These are phyloP conservation scores for Exophiala mesophila DNA, from an alignment of 2,329 filamentous ascomycete genomes.

Conservation along the genomic window DNA sequence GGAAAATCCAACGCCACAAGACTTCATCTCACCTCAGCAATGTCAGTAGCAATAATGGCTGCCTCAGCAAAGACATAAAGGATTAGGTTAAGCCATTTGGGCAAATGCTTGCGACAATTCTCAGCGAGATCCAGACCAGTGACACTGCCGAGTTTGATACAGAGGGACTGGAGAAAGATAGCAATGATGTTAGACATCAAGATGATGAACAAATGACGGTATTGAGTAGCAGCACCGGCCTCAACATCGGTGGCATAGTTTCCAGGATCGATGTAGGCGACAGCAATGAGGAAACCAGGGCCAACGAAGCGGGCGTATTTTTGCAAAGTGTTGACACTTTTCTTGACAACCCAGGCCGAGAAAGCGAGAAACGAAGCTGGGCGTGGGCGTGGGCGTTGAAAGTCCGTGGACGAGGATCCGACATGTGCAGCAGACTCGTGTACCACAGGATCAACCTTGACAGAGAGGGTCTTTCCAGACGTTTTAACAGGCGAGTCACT, in stretches of 20 bases:
- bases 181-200: conserved; percentile 46
- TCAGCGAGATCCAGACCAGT: conserved; percentile 64
- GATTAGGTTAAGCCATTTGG: conserved; percentile 58
- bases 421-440: conserved; percentile 1
- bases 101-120: conserved; percentile 61
- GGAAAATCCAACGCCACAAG: background rate
- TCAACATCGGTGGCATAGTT: conserved; percentile 48
- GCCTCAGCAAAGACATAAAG: conserved; percentile 61
- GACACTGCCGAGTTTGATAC: conserved; percentile 62
- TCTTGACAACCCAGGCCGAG: conserved; percentile 3
- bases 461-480: background rate
- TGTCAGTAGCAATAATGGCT: conserved; percentile 67
- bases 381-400: conserved; percentile 11
- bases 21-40: conserved; percentile 54
- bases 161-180: conserved; percentile 45
- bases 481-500: conserved; percentile 2
- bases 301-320: conserved; percentile 44
- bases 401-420: conserved; percentile 3
- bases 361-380: conserved; percentile 1
- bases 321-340: conserved; percentile 25
- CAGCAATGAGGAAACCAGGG: conserved; percentile 45
- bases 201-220: conserved; percentile 44
- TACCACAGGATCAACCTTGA: conserved; percentile 14
- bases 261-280: conserved; percentile 48
- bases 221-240: conserved; percentile 43